Base-by-base conservation (phyloP, 1,139 yeast species). In the Arxiozyma heterogenica region DNA sequence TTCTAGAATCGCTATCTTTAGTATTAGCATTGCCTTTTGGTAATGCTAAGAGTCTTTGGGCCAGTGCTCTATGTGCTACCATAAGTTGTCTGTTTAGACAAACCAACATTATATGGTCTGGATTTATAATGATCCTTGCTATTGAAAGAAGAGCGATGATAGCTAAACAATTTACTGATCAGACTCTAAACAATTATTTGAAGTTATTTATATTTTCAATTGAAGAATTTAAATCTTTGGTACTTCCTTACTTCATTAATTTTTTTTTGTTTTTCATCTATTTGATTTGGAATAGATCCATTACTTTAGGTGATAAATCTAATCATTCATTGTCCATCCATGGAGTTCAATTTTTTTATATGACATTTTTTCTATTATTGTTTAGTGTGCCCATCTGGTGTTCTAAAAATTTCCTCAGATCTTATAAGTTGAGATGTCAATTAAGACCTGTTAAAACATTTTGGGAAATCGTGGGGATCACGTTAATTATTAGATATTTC, bases 51-150 rank as follows among this genome's bases (percentile, higher is more conserved):
- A 68, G 75, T 59, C 59, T 70, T 27, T 64, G 71, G 65, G 49
- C 69, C 1, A 69, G 74, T 55, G 82, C 82, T 0, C 5, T 77
- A 1, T 62, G 80, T 27, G 86, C 83, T 0, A 76, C 82, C 41
- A 44, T 74, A 7, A 83, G 91, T 64, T 73, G 93, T 48, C 73
- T 81, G 69, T 84, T 93, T 64, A 79, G 98, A 59, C 98, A 93
- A 64, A 94, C 98, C 0, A 93, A 93, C 63, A 83, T 93, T 43
- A 74, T 90, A 0, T 93, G 98, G 98, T 76, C 83, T 7, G 82
- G 79, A 0, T 84, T 86, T 60, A 73, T 84, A n/a, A 66, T 80
- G 54, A 74, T 80, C 0, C 71, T 82, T 1, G 71, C 81, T n/a
- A 67, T 85, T 34, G 89, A 84, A 60, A 68, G 76, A 51, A 70